Evolutionary conservation across 805 yeast species (phyloP), one percentile per base, ranked within the genome.

Genomic region (Cyberlindnera xishuangbannaensis): DNA sequence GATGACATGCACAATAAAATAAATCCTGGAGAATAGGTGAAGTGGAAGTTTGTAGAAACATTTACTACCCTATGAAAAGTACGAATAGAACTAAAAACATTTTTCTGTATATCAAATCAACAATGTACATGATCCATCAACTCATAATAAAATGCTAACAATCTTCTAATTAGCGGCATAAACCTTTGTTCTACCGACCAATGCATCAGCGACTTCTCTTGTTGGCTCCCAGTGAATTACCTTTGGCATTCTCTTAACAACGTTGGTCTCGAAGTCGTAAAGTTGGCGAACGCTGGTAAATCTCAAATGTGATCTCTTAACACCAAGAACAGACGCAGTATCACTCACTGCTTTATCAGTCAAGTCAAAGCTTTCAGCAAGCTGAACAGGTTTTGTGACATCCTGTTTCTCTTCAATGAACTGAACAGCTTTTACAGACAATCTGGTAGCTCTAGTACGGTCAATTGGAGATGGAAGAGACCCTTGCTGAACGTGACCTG

Each of bases 401-500:
- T 48, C 40, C 38, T 58, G 57, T 31, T 54, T 50, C 32, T 62
- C 61, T 55, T 82, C 90, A 43, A 83, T 70, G 62, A 75, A 83
- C 40, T 76, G 75, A 34, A 80, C 75, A 16, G 87, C 78, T 51
- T 71, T 73, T 33, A 81, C 70, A 1, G 87, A 81, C 42, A 78
- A 74, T 53, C 85, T 71, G 4, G 82, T 74, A 6, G 85, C 88
- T 49, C 77, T 67, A 2, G 82, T 76, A 62, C 94, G 67, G 56
- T 83, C 94, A 56, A 80, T 78, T 20, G 88, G 72, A 1, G 85
- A 72, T 36, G 94, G 92, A 19, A 75, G 61, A 32, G 78, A 78
- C 53, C 94, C 94, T 56, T 83, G 94, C 61, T 83, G 92, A 20
- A 83, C 88, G 53, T 83, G 94, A 15, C 94, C 92, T 16, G 94